Percentiles rank a stretch among this genome's conserved stretches.
phyloP scores from a whole-genome alignment of 768 basidiomycete genomes.

The Tulasnella calospora region DNA sequence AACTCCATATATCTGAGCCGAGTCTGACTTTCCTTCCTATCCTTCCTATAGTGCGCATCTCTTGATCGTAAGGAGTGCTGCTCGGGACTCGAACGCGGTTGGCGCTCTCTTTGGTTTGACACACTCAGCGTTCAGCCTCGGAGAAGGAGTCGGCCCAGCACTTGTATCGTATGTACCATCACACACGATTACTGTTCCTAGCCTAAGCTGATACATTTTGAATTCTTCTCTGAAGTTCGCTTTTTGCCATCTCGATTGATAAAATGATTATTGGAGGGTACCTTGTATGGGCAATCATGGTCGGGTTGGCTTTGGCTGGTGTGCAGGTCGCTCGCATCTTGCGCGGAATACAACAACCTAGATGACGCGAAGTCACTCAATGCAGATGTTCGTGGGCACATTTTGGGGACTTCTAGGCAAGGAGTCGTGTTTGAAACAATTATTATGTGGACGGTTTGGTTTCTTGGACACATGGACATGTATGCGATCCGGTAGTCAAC shows the following conservation, averaged over 20 bases:
- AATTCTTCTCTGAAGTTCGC: neutral
- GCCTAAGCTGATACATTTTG: neutral
- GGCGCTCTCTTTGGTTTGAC: constrained; percentile 17
- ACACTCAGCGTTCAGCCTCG: constrained; percentile 12
- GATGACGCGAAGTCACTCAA: neutral
- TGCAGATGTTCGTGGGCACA: no score
- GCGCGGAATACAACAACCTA: neutral
- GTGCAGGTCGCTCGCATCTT: neutral
- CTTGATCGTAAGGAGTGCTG: neutral
- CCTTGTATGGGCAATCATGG: constrained; percentile 20
- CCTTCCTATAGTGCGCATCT: neutral
- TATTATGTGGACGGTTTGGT: neutral
- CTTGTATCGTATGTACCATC: neutral
- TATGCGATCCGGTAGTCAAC: neutral
- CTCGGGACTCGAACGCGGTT: neutral
- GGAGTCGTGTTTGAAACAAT: no score
- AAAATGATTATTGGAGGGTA: constrained; percentile 8
- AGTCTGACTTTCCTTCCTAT: neutral
- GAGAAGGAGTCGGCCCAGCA: constrained; percentile 13
- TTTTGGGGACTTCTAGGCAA: neutral
- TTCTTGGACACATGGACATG: neutral
- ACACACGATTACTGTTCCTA: neutral
- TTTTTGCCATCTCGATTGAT: constrained; percentile 14
- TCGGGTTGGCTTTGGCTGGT: neutral
- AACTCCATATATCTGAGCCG: neutral